Evolutionary conservation across 805 yeast species (phyloP).

Genomic region (Diddensiella caesifluorescens): DNA sequence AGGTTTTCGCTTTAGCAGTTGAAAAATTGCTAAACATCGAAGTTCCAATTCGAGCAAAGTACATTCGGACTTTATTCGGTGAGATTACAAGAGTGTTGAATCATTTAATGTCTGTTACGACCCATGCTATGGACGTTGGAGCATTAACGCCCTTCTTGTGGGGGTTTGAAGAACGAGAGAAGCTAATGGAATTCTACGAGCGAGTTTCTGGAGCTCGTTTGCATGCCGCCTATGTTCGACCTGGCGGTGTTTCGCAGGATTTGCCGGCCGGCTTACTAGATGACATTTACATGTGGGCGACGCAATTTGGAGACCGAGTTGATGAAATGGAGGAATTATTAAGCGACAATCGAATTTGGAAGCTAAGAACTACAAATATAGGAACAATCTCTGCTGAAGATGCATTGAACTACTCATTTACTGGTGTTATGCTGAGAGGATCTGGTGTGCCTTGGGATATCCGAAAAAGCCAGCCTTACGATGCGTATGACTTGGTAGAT

Average conservation of each 20-base stretch:
- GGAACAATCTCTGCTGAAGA: constrained; percentile 83
- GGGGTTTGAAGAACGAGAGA: constrained; percentile 93
- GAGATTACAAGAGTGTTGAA: constrained; percentile 80
- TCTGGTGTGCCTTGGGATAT: constrained; percentile 85
- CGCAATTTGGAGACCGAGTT: constrained; percentile 88
- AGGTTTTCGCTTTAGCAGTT: constrained; percentile 75
- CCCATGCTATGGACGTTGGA: constrained; percentile 94
- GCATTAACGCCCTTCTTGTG: constrained; percentile 89
- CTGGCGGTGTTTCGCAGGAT: constrained; percentile 90
- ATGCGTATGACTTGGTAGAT: constrained; percentile 80
- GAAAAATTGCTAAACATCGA: constrained; percentile 81
- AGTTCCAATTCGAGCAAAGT: constrained; percentile 79
- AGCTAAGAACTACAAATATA: constrained; percentile 74
- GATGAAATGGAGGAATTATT: constrained; percentile 87
- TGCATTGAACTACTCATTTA: constrained; percentile 71
- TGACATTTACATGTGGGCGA: constrained; percentile 94
- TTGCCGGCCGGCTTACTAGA: constrained; percentile 80
- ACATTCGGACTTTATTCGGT: constrained; percentile 79
- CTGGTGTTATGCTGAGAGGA: constrained; percentile 89
- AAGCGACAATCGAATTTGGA: constrained; percentile 90
- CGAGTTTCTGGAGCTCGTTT: constrained; percentile 87
- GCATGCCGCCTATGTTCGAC: constrained; percentile 83
- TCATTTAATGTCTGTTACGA: constrained; percentile 78
- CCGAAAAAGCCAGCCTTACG: constrained; percentile 83
- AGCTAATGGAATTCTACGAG: constrained; percentile 87